phyloP scores from a whole-genome alignment of 1,284 basidiomycete species.

The Xanthoconium separans region DNA sequence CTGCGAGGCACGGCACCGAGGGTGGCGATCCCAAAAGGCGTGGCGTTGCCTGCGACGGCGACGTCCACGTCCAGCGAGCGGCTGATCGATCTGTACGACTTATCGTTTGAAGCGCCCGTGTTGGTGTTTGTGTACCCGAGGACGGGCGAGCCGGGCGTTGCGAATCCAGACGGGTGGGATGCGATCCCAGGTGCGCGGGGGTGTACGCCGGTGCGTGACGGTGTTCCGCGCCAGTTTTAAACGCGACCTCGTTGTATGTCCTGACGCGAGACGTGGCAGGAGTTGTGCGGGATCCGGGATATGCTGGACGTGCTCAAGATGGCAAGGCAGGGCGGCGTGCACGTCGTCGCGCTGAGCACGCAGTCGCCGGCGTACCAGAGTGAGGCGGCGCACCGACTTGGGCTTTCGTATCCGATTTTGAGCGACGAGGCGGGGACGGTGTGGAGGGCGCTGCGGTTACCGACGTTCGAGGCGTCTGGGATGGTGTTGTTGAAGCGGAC shows the following conservation, averaged over 20 bases:
- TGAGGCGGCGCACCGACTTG: conserved; percentile 18
- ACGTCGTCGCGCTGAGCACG: conserved; percentile 22
- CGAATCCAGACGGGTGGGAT: conserved; percentile 22
- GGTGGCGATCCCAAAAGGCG: conserved; percentile 1
- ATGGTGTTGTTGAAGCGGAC: conserved; percentile 22
- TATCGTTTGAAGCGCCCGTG: conserved; percentile 18
- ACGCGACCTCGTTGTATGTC: no score
- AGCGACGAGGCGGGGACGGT: conserved; percentile 15
- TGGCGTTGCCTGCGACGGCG: conserved; percentile 9
- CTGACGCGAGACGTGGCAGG: conserved; percentile 7
- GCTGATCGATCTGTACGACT: conserved; percentile 10
- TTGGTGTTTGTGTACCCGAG: conserved; percentile 24
- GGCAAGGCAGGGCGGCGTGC: neutral
- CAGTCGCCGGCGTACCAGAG: conserved; percentile 19
- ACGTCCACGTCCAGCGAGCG: neutral
- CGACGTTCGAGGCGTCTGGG: conserved; percentile 19
- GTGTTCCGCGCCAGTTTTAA: no score
- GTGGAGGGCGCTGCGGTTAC: conserved; percentile 12
- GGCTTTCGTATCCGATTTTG: conserved; percentile 24
- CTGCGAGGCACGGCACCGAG: neutral
- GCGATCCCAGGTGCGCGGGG: conserved; percentile 26
- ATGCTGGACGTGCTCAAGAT: conserved; percentile 3
- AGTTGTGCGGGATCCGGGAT: conserved; percentile 18
- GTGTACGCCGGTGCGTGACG: conserved; percentile 23
- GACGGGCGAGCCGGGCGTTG: conserved; percentile 15